Evolutionary conservation across 352 stramenopile species (phyloP).

Genomic region (Phytopythium sindhum): DNA sequence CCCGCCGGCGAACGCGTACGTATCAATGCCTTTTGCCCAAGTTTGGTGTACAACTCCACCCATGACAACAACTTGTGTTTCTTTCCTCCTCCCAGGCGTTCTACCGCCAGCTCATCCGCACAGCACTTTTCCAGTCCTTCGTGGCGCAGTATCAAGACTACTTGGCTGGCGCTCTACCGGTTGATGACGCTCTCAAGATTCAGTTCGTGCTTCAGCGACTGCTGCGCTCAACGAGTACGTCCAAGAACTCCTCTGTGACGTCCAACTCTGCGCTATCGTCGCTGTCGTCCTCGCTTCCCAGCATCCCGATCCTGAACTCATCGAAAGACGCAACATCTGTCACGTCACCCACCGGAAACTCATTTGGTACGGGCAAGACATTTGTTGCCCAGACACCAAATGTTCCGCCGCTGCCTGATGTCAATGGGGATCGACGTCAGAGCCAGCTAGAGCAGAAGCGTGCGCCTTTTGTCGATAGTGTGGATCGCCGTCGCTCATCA

Average conservation of each 20-base stretch:
- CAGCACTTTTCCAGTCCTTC: conserved; percentile 39
- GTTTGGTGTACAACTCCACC: background rate
- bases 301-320: conserved; percentile 6
- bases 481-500: background rate
- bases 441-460: background rate
- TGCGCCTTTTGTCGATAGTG: background rate
- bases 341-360: background rate
- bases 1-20: conserved; percentile 22
- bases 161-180: conserved; percentile 16
- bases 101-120: conserved; percentile 26
- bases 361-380: conserved; percentile 22
- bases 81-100: conserved; percentile 16
- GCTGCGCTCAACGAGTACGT: conserved; percentile 3
- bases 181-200: conserved; percentile 35
- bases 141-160: conserved; percentile 35
- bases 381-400: conserved; percentile 35
- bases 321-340: background rate
- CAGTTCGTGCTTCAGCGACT: conserved; percentile 34
- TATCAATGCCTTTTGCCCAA: background rate
- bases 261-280: background rate
- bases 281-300: conserved; percentile 7
- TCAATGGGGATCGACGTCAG: background rate
- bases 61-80: background rate
- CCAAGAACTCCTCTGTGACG: background rate
- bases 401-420: background rate